Evolutionary conservation across 1,284 basidiomycete species (phyloP), one percentile per base, ranked within the genome.

Genomic region (Xerocomus minutiporus): DNA sequence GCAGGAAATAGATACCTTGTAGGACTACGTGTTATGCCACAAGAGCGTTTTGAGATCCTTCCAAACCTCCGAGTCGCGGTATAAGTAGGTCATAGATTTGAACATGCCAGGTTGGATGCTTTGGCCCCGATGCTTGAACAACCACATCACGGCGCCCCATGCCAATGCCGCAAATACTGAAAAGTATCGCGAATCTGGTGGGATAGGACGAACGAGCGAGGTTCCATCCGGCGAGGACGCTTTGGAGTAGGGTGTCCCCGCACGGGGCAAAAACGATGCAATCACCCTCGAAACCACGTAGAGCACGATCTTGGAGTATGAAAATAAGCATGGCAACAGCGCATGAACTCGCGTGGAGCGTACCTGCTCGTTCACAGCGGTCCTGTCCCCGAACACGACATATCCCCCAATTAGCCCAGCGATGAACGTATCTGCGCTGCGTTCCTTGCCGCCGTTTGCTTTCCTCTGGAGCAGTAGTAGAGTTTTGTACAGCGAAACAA

Each of bases 101-200:
- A 87, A 88, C 88, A 97, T 91, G 48, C 96, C 95, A 5, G 91
- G 89, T 68, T 99, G 93, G 55, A 99, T 83, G 12, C 84, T 87
- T 72, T 97, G 86, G 43, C 91, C 83, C 31, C 84, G 77, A 69
- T 96, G 80, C 62, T 86, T 79, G 79, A 96, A 98, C 57, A 97
- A 76, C 82, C 90, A 99, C 96, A 99, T 98, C 45, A 97, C 93
- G n/a, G 86, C 78, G 36, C 93, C 96, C 96, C 96, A 99, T 35
- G 88, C 83, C 31, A 97, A 60, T 0, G 95, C 91, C 3, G 96
- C 92, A 62, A 97, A 94, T 32, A 90, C 67, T 2, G 91, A 84
- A 73, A 97, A 98, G 64, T 91, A 85, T 26, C 80, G 76, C 39
- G 87, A 76, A 63, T 94, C 82, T 3, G 93, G 91, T 4, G 93